Base-by-base conservation (phyloP, 495 filamentous ascomycete species). In the Jackrogersella minutella region DNA sequence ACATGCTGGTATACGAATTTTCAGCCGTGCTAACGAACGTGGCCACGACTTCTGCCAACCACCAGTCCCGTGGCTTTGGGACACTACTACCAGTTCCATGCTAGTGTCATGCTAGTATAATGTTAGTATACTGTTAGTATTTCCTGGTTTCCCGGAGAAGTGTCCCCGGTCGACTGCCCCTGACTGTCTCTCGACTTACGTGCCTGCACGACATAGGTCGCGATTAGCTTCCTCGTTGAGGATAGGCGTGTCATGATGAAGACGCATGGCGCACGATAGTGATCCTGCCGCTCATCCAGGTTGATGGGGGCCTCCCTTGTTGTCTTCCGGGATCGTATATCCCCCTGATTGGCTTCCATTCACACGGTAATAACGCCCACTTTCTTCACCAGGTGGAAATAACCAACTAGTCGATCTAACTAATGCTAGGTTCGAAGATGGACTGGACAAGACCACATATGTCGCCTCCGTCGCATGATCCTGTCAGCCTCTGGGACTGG, bases 331-430 rank as follows among this genome's bases (percentile, higher is more conserved):
- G 3, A 37, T 21, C n/a, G 26, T 30, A 56, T 67, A 14, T 24
- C 7, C 26, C 41, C 1, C 19, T 62, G 34, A 62, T 67, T 67
- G 64, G 64, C 11, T 67, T 58, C 58, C 58, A 37, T 22, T 28
- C 34, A 52, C 37, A 31, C 21, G 51, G 58, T 67, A 62, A 53
- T 36, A 13, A 22, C 28, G 2, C 39, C 17, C 31, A 50, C 34
- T 28, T 13, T 44, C 7, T 30, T 37, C 24, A 16, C 36, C 52
- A 26, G 16, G 50, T 66, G 24, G 51, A 47, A 28, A 41, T 37
- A 26, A 60, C 9, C n/a, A 2, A 30, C 3, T 41, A 17, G 30
- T 41, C 52, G 36, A 33, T 50, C 22, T 16, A 11, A 36, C 16
- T 8, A 22, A 31, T 22, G 24, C 39, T 24, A 41, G 34, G 14